Conservation (phyloP, 73 alveolate genomes). For the Durusdinium trenchii region DNA sequence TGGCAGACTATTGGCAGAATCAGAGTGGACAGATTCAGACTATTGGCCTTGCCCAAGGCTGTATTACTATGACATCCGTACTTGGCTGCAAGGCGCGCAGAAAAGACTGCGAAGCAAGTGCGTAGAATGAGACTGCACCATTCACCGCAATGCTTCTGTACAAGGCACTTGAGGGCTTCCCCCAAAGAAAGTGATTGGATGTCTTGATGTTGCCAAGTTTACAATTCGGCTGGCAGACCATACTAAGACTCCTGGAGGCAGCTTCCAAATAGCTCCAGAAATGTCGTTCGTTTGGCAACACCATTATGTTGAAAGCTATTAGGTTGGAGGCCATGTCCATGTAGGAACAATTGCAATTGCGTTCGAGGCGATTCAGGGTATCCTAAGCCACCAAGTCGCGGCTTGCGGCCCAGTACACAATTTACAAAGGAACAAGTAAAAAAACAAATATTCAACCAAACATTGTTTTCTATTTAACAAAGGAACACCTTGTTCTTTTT, state of each 20-base stretch:
- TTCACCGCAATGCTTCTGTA: background rate
- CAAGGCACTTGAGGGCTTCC: background rate
- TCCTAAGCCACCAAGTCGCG: slow-evolving; percentile 77
- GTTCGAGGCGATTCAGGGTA: slow-evolving; percentile 54
- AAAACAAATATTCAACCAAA: background rate
- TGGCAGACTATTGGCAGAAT: background rate
- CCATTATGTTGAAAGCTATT: no score
- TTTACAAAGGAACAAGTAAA: background rate
- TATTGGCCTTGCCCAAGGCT: background rate
- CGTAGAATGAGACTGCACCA: background rate
- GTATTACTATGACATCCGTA: slow-evolving; percentile 75
- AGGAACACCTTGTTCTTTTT: no score
- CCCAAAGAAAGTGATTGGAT: background rate
- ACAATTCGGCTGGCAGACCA: no score
- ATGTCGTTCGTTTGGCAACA: no score
- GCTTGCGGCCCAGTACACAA: background rate
- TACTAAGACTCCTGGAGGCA: no score
- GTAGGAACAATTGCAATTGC: background rate
- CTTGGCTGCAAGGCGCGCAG: slow-evolving; percentile 47
- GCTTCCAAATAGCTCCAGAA: no score
- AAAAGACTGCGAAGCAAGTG: background rate
- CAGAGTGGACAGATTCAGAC: background rate
- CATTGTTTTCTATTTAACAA: no score
- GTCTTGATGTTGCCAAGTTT: background rate
- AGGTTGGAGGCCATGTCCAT: no score